A percentile compares a stretch with the other conserved stretches of the same genome.
Conservation (phyloP, 139 green algal species). For the Mesostigma viride region DNA sequence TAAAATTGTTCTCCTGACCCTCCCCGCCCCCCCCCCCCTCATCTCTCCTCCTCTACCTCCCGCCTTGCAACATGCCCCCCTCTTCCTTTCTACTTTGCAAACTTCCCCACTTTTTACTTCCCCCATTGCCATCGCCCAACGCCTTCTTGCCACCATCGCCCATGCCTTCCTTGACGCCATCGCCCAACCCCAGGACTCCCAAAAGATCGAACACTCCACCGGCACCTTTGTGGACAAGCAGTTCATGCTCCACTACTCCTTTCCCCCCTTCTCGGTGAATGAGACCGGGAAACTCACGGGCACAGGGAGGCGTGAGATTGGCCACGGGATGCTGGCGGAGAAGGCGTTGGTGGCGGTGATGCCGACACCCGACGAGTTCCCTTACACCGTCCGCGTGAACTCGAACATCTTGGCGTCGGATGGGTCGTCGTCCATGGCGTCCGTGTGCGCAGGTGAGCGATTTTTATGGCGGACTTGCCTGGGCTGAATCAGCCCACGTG, state of each 20-base stretch:
- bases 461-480: too few species aligned
- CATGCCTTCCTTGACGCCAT: too few species aligned
- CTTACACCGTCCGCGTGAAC: slow-evolving; percentile 79
- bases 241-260: slow-evolving; percentile 88
- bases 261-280: slow-evolving; percentile 85
- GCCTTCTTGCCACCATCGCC: too few species aligned
- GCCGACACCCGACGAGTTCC: slow-evolving; percentile 56
- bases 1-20: too few species aligned
- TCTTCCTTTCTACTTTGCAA: too few species aligned
- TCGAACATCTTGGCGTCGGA: slow-evolving; percentile 90
- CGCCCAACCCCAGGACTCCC: too few species aligned
- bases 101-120: too few species aligned
- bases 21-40: background rate
- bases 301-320: slow-evolving; percentile 69
- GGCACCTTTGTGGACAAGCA: slow-evolving; percentile 12
- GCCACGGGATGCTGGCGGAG: slow-evolving; percentile 80
- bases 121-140: too few species aligned
- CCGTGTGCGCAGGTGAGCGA: slow-evolving; percentile 76
- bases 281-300: slow-evolving; percentile 65
- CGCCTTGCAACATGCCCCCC: background rate
- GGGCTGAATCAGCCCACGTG: too few species aligned
- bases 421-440: slow-evolving; percentile 84
- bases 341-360: slow-evolving; percentile 54
- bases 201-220: slow-evolving; percentile 11
- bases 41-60: background rate